Evolutionary conservation across 1,139 yeast species (phyloP), one percentile per base, ranked within the genome.

Genomic region (Candida glucosophila): DNA sequence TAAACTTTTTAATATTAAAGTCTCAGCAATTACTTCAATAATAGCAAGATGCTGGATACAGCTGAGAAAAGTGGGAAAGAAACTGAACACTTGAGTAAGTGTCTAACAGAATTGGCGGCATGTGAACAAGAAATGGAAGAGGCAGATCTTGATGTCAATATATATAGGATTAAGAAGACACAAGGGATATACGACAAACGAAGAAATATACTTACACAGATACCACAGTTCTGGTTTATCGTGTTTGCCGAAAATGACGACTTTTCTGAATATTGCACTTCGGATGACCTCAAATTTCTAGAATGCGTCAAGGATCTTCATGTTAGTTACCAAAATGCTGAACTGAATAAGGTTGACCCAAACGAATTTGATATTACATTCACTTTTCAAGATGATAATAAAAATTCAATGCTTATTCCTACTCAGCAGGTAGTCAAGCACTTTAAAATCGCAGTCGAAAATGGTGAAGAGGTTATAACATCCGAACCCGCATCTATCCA

Each of bases 141-240:
- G 19, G 72, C 73, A 12, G 85, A 77, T 34, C 58, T 61, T 29
- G 71, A 74, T 20, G 68, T 71, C 10, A 83, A 58, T 29, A 42
- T 59, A 19, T 58, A 44, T 38, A 59, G 81, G 29, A 52, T 77
- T 26, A 54, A 55, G 28, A 54, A 61, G 22, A 65, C 79, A 7
- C 67, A 65, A 32, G 57, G 64, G 14, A 58, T 77, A 10, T 78
- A 68, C 43, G 46, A 41, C 6, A 50, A 61, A 28, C 55, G 92
- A 40, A 58, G 77, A 23, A 44, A 41, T 6, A 54, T 66, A 14
- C 54, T 73, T 14, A 31, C 40, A 6, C 44, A 56, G 4, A 69
- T 80, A 23, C 81, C 82, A 1, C 72, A 71, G 35, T 78, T 80
- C 45, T 80, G 92, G 92, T 77, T 76, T 47, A 68, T 78, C 30